Base-by-base conservation (phyloP, 257 asterid species). In the Plantago elongata region DNA sequence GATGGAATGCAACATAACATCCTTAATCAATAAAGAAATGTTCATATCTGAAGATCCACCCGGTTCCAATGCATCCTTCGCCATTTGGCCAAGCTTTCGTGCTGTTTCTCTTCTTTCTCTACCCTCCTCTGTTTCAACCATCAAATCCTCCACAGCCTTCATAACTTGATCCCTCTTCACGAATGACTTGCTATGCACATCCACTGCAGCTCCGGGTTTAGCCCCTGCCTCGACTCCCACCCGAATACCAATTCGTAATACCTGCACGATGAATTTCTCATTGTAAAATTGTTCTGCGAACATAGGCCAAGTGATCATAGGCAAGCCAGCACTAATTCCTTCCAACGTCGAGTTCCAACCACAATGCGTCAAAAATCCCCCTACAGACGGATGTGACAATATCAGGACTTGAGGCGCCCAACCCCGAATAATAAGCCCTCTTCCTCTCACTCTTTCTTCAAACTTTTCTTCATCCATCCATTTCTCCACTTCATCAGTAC, bases 371-470 rank as follows among this genome's bases (percentile, higher is more conserved):
- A 77, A 50, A 14, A 77, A 73, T 2, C 78, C 82, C 2, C 82
- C 82, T 1, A 73, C 69, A 0, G 79, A 55, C 0, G 49, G 54
- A 14, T 78, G 75, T 3, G 79, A 59, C 45, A 76, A 7, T 51
- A 76, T 76, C 52, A 68, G 13, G 9, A 79, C 75, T 45, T 79
- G 82, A 3, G 84, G 84, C 4, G 81, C 81, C 84, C 84, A 75
- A 5, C 84, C 84, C 1, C 78, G 70, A 60, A 79, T 59, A 0
- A 79, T 7, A 8, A 79, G 34, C 0, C 79, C 77, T 13, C 75
- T 60, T 18, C 54, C 73, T 22, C 38, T 13, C 4, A 64, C 70
- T n/a, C 75, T 69, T 14, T 74, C 46, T 44, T 78, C 78, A 3
- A 65, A 27, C 2, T 29, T 38, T 7, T 64, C 70, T 1, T 67